Base-by-base conservation (phyloP, 2,329 filamentous ascomycete species). In the Colletotrichum magnum region DNA sequence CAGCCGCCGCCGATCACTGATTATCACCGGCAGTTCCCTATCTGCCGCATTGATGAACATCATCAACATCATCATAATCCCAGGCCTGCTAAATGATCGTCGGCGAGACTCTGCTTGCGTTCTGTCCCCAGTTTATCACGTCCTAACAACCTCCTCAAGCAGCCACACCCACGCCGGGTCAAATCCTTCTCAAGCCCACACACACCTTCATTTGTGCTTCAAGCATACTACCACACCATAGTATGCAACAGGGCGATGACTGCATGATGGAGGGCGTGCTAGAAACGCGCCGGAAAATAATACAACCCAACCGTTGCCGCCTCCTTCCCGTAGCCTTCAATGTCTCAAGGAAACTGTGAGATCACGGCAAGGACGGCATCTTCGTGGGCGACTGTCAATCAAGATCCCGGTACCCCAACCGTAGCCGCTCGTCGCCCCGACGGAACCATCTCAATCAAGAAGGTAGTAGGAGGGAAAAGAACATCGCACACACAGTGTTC, bases 21-120 rank as follows among this genome's bases (percentile, higher is more conserved):
- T 70, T 53, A 43, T 70, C 58, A 43, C 64, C 58, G 68, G 68
- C 52, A 70, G 68, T 70, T 68, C 64, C 58, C 45, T 43, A 63
- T 63, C 68, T 53, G 39, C 54, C 32, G 51, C 32, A 26, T 12
- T 24, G 43, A 59, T 50, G 47, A 58, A 58, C 48, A 50, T 36
- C 54, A 53, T 64, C 48, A 52, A 58, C 48, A 50, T 36, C 54
- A 53, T 64, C 48, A 52, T 53, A 47, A 53, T 63, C 61, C 48
- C 59, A 13, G 26, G 16, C 50, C 50, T 52, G 12, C 47, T 18
- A 3, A 66, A 26, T 61, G 50, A 57, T 66, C 51, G 54, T 60
- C 62, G 56, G 51, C 45, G 21, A 24, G 45, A 57, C 36, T 54
- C 10, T 36, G 21, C 24, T 60, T 69, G 41, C 57, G 41, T 54